Evolutionary conservation across 2,329 filamentous ascomycete genomes (phyloP), one percentile per base, ranked within the genome.

Genomic region (Phialophora chinensis): DNA sequence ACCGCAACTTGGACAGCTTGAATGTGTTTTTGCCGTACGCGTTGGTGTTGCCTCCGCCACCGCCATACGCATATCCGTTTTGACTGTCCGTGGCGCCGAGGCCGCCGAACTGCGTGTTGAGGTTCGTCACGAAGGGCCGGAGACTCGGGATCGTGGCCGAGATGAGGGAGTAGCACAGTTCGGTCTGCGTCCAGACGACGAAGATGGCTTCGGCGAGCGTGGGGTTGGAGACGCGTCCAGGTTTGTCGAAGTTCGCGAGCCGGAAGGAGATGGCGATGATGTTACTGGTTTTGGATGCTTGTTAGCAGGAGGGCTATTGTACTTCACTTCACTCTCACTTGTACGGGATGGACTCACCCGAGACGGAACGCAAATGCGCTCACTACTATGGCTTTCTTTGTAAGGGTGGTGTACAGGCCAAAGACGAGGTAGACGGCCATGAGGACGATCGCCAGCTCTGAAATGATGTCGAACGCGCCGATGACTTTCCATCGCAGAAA

Each of bases 91-190:
- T 33, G 23, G 50, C 35, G n/a, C 65, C 65, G 33, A 71, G 42
- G 17, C 69, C 69, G 14, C 69, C 69, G 42, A 71, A 69, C n/a
- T 53, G 42, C 3, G 69, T 69, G 65, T 63, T 69, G 33, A 71
- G 52, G 47, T 49, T 69, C 6, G 64, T 73, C 72, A 79, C 76
- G 63, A 79, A 79, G 0, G 77, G 75, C 0, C 76, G 73, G 1
- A 79, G 72, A 59, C 73, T 77, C 67, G 79, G 78, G 7, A 77
- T 72, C 11, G 77, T 78, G 70, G 77, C 78, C 14, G 77, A 75
- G 29, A 78, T 72, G 7, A 79, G 73, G 57, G 76, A 73, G 61
- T 77, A 79, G 66, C 75, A 68, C 10, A 79, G 69, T 66, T 78
- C 73, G 27, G 74, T 75, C 67, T 79, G 77, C 27, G 75, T 73